Conservation (phyloP, 352 stramenopile genomes). For the Thalassiosira livingstoniorum region DNA sequence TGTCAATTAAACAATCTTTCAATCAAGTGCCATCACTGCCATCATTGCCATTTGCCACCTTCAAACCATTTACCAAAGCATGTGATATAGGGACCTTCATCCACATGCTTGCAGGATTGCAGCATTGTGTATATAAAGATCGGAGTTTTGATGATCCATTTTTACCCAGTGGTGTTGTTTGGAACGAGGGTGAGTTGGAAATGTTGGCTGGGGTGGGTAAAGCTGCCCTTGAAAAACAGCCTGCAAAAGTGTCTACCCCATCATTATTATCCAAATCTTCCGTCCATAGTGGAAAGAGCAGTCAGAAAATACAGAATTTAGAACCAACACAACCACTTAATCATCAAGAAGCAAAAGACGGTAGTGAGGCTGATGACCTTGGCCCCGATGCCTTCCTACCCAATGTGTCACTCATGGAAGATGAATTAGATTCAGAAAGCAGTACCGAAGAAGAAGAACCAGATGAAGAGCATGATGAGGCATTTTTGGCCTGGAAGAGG, state of each 20-base stretch:
- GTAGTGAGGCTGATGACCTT: slow-evolving; percentile 20
- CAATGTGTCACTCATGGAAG: slow-evolving; percentile 41
- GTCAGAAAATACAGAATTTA: no score
- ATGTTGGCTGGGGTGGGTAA: no score
- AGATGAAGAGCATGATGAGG: slow-evolving; percentile 54
- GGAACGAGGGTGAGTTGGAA: slow-evolving; percentile 4
- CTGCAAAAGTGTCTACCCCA: no score
- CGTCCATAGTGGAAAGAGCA: no score
- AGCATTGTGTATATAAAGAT: slow-evolving; percentile 81
- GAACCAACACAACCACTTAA: no score
- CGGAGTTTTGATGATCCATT: slow-evolving; percentile 81
- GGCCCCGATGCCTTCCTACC: slow-evolving; percentile 46
- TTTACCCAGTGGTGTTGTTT: slow-evolving; percentile 1
- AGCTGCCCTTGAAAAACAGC: no score
- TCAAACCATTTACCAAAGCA: no score
- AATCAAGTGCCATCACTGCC: no score
- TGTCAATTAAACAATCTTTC: no score
- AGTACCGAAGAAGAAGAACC: slow-evolving; percentile 58
- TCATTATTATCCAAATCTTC: no score
- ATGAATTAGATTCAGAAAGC: slow-evolving; percentile 38
- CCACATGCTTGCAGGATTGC: slow-evolving; percentile 61
- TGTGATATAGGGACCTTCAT: slow-evolving; percentile 53
- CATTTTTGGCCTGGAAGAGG: slow-evolving; percentile 52
- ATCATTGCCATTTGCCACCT: no score
- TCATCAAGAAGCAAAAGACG: no score